phyloP scores from a whole-genome alignment of 257 asterid genomes.

The Handroanthus guayacan region DNA sequence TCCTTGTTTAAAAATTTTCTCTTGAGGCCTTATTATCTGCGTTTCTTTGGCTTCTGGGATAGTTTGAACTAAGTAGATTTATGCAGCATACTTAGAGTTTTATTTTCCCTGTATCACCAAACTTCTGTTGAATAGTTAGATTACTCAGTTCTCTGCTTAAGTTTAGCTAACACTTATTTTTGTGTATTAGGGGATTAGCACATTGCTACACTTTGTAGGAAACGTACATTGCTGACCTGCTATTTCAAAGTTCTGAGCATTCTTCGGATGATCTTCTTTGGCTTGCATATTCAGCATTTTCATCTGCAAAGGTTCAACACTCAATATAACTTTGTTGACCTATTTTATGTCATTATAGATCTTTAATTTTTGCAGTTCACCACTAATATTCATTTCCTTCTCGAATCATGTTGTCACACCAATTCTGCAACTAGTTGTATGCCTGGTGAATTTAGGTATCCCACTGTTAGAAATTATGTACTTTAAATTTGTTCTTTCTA shows the following conservation, averaged over 20 bases:
- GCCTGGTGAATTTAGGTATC: constrained; percentile 17
- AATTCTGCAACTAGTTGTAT: constrained; percentile 8
- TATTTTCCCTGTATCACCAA: constrained; percentile 16
- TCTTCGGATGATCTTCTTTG: constrained; percentile 91
- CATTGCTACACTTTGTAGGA: constrained; percentile 79
- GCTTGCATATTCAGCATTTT: constrained; percentile 78
- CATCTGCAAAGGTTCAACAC: constrained; percentile 75
- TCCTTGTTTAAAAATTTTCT: constrained; percentile 17
- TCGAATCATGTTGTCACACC: constrained; percentile 3
- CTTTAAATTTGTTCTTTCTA: neutral
- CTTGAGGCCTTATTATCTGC: constrained; percentile 25
- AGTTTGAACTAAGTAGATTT: constrained; percentile 22
- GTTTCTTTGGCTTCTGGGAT: constrained; percentile 6
- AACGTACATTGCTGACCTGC: constrained; percentile 72
- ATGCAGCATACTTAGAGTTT: constrained; percentile 21
- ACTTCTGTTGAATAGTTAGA: constrained; percentile 25
- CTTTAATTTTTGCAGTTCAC: constrained; percentile 23
- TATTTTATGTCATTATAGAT: constrained; percentile 11
- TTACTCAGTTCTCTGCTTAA: constrained; percentile 26
- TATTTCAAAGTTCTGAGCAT: constrained; percentile 80
- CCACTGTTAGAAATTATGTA: constrained; percentile 11
- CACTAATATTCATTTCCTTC: constrained; percentile 8
- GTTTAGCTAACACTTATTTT: constrained; percentile 38
- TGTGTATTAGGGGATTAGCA: constrained; percentile 69
- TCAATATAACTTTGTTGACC: constrained; percentile 17